Evolutionary conservation across 768 basidiomycete species (phyloP), one percentile per base, ranked within the genome.

Genomic region (Coprinopsis cinerea): DNA sequence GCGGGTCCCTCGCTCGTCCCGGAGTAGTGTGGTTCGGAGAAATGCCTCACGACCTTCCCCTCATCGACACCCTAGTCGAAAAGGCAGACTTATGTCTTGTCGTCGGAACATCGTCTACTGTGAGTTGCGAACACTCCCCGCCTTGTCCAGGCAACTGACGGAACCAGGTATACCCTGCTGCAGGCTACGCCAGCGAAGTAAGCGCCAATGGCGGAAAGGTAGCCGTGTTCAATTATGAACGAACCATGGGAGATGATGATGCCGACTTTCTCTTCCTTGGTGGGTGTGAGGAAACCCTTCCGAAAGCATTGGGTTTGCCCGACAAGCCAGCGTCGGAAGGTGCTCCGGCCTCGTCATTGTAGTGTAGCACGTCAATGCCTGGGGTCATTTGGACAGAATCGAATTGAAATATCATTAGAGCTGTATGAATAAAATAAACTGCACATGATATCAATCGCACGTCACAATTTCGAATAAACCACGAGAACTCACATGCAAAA

Each of bases 11-110:
- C 13, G 64, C 69, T 1, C 66, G 79, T 18, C 78, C 79, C 4
- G 78, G 72, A 2, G 77, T 81, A 3, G 77, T 81, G 1, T 82
- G 79, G 79, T 83, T 82, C 54, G 76, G 73, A 2, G 79, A 82
- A 55, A 54, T 17, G 28, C 71, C 74, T 1, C 53, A 62, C 10
- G 56, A 69, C 9, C n/a, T 77, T 48, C 60, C 68, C 17, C 53
- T 61, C 23, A 78, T 78, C 44, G 63, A 71, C 36, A 50, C 65
- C 15, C 35, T 76, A 10, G 71, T 80, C 1, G 58, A 64, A 2
- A 48, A 64, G n/a, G 76, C 73, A 6, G 79, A 81, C 61, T 57
- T 82, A 13, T 72, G 72, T 43, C 61, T 82, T 1, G 76, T 82
- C 4, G 64, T 82, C 46, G 80, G 79, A 17, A 82, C 79, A 27